Evolutionary conservation across 1,139 yeast species (phyloP).

Genomic region (Eremothecium coryli): DNA sequence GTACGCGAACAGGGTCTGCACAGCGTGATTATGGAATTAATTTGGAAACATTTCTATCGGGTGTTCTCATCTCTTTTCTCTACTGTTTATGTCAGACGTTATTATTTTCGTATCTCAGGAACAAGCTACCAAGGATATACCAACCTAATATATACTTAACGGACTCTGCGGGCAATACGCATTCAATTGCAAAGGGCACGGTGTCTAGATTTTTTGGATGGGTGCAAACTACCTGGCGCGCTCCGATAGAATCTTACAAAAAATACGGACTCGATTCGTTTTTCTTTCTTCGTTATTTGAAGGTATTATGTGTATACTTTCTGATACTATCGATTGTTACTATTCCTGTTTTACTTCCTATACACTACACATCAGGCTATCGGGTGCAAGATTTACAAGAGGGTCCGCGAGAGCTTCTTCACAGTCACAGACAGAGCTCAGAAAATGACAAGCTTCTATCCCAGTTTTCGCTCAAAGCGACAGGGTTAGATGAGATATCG

Average conservation of each 20-base stretch:
- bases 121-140: slow-evolving; percentile 41
- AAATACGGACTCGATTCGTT: slow-evolving; percentile 57
- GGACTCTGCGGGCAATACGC: neutral
- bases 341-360: slow-evolving; percentile 47
- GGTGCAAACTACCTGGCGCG: slow-evolving; percentile 37
- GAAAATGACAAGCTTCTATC: slow-evolving; percentile 24
- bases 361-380: slow-evolving; percentile 42
- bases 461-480: slow-evolving; percentile 22
- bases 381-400: slow-evolving; percentile 16
- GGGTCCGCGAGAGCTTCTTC: slow-evolving; percentile 11
- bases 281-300: slow-evolving; percentile 48
- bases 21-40: slow-evolving; percentile 37
- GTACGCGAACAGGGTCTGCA: slow-evolving; percentile 48
- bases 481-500: slow-evolving; percentile 51
- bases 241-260: slow-evolving; percentile 38
- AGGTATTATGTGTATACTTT: slow-evolving; percentile 42
- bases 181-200: slow-evolving; percentile 9
- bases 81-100: slow-evolving; percentile 46
- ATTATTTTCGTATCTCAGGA: slow-evolving; percentile 44
- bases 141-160: slow-evolving; percentile 27
- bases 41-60: slow-evolving; percentile 37
- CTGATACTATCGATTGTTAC: slow-evolving; percentile 41
- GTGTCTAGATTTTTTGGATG: slow-evolving; percentile 41
- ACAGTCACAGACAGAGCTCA: slow-evolving; percentile 2
- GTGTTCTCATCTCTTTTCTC: slow-evolving; percentile 43